Conservation (phyloP, 352 stramenopile genomes). For the Globisporangium alternatum region DNA sequence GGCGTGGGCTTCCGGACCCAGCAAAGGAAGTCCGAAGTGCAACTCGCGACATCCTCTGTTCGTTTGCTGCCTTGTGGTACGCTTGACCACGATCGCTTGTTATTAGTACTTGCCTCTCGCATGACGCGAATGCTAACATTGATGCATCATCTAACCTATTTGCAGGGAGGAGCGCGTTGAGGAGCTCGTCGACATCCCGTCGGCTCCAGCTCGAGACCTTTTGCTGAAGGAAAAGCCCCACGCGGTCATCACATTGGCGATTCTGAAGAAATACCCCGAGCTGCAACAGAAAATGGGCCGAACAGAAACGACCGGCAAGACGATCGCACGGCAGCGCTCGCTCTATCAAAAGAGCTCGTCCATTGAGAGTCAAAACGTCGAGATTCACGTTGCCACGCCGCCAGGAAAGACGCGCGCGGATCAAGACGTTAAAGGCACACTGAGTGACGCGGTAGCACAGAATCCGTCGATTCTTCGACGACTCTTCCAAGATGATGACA, state of each 20-base stretch:
- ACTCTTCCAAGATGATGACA: slow-evolving; percentile 14
- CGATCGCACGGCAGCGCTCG: slow-evolving; percentile 20
- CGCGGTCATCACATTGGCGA: slow-evolving; percentile 36
- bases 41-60: slow-evolving; percentile 45
- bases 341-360: slow-evolving; percentile 26
- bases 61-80: slow-evolving; percentile 51
- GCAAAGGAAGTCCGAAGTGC: slow-evolving; percentile 35
- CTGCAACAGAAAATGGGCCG: slow-evolving; percentile 16
- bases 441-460: neutral
- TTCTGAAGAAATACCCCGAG: slow-evolving; percentile 40
- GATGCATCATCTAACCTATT: neutral
- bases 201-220: slow-evolving; percentile 28
- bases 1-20: slow-evolving; percentile 42
- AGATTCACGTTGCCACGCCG: slow-evolving; percentile 32
- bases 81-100: neutral
- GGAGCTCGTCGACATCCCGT: slow-evolving; percentile 48
- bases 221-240: slow-evolving; percentile 50
- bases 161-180: slow-evolving; percentile 46
- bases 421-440: neutral
- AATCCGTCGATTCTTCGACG: slow-evolving; percentile 4
- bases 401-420: slow-evolving; percentile 18
- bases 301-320: slow-evolving; percentile 9
- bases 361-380: slow-evolving; percentile 22
- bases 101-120: neutral
- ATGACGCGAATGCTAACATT: slow-evolving; percentile 1